These are phyloP conservation scores for Blakeslea trispora DNA, from an alignment of 371 early-diverging fungal genomes.

Conservation along the genomic window DNA sequence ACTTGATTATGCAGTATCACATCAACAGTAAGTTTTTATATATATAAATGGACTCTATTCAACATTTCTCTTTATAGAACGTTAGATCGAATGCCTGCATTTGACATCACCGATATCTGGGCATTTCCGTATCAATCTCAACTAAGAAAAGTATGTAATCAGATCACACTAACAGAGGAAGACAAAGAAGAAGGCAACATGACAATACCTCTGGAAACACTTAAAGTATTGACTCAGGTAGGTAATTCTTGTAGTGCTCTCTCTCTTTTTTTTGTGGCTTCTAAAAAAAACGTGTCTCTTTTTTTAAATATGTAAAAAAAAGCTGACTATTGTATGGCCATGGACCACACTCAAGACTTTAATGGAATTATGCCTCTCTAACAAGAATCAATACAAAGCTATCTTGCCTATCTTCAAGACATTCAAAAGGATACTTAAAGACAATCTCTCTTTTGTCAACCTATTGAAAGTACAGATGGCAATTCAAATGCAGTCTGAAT, in stretches of 20 bases:
- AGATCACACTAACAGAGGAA: not conserved
- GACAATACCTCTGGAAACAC: not conserved
- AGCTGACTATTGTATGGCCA: constrained; percentile 34
- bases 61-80: too few relatives aligned
- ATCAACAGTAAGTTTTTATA: too few relatives aligned
- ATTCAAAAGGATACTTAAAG: constrained; percentile 14
- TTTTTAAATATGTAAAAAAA: too few relatives aligned
- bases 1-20: too few relatives aligned
- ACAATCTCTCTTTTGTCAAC: not conserved
- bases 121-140: too few relatives aligned
- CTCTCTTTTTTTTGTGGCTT: too few relatives aligned
- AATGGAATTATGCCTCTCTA: constrained; percentile 14
- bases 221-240: constrained; percentile 1
- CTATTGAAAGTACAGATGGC: not conserved
- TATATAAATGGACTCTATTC: too few relatives aligned
- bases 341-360: constrained; percentile 20
- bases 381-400: constrained; percentile 24
- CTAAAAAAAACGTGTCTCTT: too few relatives aligned
- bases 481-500: not conserved
- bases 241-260: too few relatives aligned
- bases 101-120: too few relatives aligned
- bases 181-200: not conserved
- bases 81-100: too few relatives aligned
- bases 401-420: constrained; percentile 25
- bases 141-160: too few relatives aligned